phyloP scores from a whole-genome alignment of 2,329 filamentous ascomycete species.

The Colletotrichum sp. region DNA sequence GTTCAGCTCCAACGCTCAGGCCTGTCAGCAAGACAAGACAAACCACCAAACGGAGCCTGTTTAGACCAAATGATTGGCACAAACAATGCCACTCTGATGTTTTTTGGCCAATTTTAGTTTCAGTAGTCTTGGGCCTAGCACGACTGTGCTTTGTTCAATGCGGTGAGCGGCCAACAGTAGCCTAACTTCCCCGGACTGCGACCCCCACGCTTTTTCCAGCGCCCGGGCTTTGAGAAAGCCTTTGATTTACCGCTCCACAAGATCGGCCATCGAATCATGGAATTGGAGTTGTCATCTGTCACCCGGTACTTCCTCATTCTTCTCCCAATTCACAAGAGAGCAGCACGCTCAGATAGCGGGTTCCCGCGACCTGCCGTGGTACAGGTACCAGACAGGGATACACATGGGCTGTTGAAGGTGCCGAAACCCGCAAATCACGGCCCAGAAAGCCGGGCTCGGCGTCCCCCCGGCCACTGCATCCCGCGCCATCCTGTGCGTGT shows the following conservation, averaged over 20 bases:
- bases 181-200: neutral
- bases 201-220: neutral
- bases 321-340: too few relatives aligned
- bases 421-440: neutral
- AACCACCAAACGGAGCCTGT: neutral
- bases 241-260: neutral
- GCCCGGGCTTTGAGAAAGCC: neutral
- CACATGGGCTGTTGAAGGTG: neutral
- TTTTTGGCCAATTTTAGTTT: neutral
- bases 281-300: neutral
- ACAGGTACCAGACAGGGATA: neutral
- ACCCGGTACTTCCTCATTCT: too few relatives aligned
- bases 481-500: neutral
- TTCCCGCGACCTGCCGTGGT: neutral
- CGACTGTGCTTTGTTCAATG: neutral
- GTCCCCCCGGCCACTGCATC: neutral
- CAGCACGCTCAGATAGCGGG: neutral
- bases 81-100: neutral
- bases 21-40: neutral
- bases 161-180: neutral
- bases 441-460: neutral
- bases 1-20: neutral
- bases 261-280: neutral
- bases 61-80: neutral
- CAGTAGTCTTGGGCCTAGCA: neutral